Evolutionary conservation across 1,139 yeast genomes (phyloP), one percentile per base, ranked within the genome.

Genomic region (Wickerhamomyces sp.): DNA sequence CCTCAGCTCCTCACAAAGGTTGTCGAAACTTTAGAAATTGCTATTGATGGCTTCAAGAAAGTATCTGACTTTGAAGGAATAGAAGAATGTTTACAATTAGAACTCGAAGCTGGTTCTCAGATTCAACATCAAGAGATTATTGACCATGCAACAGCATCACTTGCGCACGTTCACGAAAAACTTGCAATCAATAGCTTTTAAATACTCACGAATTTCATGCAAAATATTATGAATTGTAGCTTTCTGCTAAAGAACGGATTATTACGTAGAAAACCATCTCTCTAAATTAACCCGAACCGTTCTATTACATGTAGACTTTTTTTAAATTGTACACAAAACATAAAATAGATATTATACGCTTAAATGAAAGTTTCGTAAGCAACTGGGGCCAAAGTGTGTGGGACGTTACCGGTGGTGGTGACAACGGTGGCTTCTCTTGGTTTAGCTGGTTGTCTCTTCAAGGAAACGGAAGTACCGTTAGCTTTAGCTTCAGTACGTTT

Each of bases 361-460:
- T 87, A 91, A 75, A 91, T 91, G 84, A 81, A 88, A 66, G 97
- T 91, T 80, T 93, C 99, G 83, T 91, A 91, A 67, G 98, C 83
- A 74, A 87, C 91, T 72, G 98, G 97, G 66, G 96, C 93, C 72
- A 91, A 83, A 62, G 96, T 89, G 72, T 89, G 95, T 62, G 97
- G 96, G 59, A 78, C 72, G 75, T 82, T 80, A 62, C 78, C 78
- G 62, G 71, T 76, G 52, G 86, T 72, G 50, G 89, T 66, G 62
- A 91, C 83, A 60, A 82, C 71, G 71, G 82, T 86, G 54, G 94
- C 76, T 51, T 73, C 88, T 80, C 97, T 88, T 78, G 98, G 98
- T 72, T 78, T 84, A 61, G 77, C 96, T 65, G 98, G 97, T 72
- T 84, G 93, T 82, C 98, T 86, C 89, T 91, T 91, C 64, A 91